These are phyloP conservation scores for Priceomyces haplophilus DNA, from an alignment of 805 yeast species.

Conservation along the genomic window DNA sequence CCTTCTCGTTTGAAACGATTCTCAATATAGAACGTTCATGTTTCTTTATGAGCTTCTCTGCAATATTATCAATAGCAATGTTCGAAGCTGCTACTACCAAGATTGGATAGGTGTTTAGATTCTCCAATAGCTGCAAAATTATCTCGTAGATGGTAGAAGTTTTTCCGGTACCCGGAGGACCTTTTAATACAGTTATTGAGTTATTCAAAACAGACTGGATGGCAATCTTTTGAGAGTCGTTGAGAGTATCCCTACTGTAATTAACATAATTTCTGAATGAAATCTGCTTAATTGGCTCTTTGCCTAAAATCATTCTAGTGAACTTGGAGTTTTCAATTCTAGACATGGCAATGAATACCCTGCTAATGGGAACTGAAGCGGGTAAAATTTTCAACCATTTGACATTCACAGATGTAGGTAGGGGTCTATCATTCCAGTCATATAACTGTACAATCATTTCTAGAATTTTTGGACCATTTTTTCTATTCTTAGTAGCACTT, in stretches of 20 bases:
- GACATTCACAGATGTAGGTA: constrained; percentile 46
- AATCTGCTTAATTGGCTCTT: constrained; percentile 53
- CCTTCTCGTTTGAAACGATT: constrained; percentile 59
- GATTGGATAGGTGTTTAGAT: constrained; percentile 57
- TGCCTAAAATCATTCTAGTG: constrained; percentile 52
- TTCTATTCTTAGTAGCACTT: constrained; percentile 18
- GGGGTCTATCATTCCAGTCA: constrained; percentile 53
- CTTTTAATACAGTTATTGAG: constrained; percentile 46
- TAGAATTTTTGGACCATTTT: constrained; percentile 24
- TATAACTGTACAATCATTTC: constrained; percentile 51
- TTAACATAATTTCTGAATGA: constrained; percentile 53
- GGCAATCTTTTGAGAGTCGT: constrained; percentile 59
- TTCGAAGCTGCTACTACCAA: constrained; percentile 74
- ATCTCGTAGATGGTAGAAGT: constrained; percentile 43
- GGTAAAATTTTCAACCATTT: constrained; percentile 47
- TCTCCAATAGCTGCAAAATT: constrained; percentile 52
- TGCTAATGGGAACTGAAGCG: constrained; percentile 57
- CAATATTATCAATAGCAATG: constrained; percentile 73
- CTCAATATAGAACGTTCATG: constrained; percentile 53
- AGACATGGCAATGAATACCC: constrained; percentile 67
- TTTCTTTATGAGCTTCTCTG: constrained; percentile 56
- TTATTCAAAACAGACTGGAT: constrained; percentile 50
- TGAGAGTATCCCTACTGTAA: constrained; percentile 48
- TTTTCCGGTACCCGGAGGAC: constrained; percentile 68
- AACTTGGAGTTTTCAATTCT: constrained; percentile 52